phyloP scores from a whole-genome alignment of 2,329 filamentous ascomycete species.

The Calonectria pseudoturangicola region DNA sequence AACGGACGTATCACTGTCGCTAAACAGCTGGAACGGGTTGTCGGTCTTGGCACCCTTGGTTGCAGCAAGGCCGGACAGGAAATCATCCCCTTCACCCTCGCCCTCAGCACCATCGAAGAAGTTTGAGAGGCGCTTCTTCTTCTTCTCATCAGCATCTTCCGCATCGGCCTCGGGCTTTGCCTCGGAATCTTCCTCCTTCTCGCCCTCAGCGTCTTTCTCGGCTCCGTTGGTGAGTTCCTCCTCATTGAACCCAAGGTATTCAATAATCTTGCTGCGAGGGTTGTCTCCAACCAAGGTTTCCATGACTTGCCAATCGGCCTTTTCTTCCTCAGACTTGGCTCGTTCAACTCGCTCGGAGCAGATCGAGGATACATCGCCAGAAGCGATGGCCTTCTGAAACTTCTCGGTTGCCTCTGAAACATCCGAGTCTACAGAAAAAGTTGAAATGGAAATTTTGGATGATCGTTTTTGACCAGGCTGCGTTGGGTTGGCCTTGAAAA shows the following conservation, averaged over 20 bases:
- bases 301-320: constrained; percentile 96
- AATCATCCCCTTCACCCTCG: constrained; percentile 87
- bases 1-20: constrained; percentile 86
- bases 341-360: constrained; percentile 86
- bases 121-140: constrained; percentile 81
- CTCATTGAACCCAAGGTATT: constrained; percentile 91
- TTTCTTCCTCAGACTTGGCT: constrained; percentile 91
- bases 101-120: constrained; percentile 83
- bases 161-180: constrained; percentile 56
- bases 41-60: constrained; percentile 95
- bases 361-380: constrained; percentile 85
- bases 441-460: constrained; percentile 88
- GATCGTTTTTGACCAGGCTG: constrained; percentile 78
- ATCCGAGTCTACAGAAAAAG: constrained; percentile 91
- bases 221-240: constrained; percentile 71
- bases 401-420: constrained; percentile 89
- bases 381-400: constrained; percentile 88
- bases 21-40: constrained; percentile 93
- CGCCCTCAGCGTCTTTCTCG: constrained; percentile 49
- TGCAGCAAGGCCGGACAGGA: constrained; percentile 88
- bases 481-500: constrained; percentile 77
- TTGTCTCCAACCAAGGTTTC: constrained; percentile 90
- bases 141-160: constrained; percentile 63
- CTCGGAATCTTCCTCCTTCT: constrained; percentile 45
- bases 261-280: constrained; percentile 88